A percentile compares a stretch with the other conserved stretches of the same genome.
Conservation (phyloP, 1,284 basidiomycete genomes). For the Cryptococcus sp. region DNA sequence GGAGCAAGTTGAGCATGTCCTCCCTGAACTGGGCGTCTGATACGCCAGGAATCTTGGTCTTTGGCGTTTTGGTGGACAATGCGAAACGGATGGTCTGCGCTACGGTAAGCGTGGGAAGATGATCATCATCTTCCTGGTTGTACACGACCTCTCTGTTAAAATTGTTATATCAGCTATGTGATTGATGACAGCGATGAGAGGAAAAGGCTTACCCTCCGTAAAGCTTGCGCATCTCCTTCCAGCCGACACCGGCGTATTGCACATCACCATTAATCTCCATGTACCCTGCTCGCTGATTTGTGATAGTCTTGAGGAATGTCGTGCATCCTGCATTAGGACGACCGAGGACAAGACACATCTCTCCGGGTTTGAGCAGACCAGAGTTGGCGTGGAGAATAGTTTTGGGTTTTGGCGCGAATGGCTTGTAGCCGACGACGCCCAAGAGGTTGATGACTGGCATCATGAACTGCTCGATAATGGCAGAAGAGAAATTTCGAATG, state of each 20-base stretch:
- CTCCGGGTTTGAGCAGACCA: slow-evolving; percentile 69
- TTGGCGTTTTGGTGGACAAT: slow-evolving; percentile 58
- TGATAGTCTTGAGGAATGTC: slow-evolving; percentile 58
- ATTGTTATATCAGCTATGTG: background rate
- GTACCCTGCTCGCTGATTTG: slow-evolving; percentile 58
- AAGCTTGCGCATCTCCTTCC: slow-evolving; percentile 56
- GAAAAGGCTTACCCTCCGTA: slow-evolving; percentile 56
- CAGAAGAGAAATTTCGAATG: slow-evolving; percentile 58
- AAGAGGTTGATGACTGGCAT: slow-evolving; percentile 48
- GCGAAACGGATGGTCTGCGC: slow-evolving; percentile 61
- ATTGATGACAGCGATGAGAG: background rate
- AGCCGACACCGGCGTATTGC: slow-evolving; percentile 60
- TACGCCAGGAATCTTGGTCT: slow-evolving; percentile 57
- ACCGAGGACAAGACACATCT: slow-evolving; percentile 61
- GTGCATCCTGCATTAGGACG: slow-evolving; percentile 55
- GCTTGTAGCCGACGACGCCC: slow-evolving; percentile 43
- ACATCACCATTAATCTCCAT: slow-evolving; percentile 59
- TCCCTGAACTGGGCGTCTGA: slow-evolving; percentile 56
- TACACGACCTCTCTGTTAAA: slow-evolving; percentile 71
- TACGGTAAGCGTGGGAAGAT: slow-evolving; percentile 64
- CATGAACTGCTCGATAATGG: slow-evolving; percentile 55
- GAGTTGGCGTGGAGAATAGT: slow-evolving; percentile 60
- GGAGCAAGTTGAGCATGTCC: slow-evolving; percentile 58
- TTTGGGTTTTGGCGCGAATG: slow-evolving; percentile 57
- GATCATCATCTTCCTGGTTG: slow-evolving; percentile 68